phyloP scores from a whole-genome alignment of 306 rosid genomes.

The Senna siamea region DNA sequence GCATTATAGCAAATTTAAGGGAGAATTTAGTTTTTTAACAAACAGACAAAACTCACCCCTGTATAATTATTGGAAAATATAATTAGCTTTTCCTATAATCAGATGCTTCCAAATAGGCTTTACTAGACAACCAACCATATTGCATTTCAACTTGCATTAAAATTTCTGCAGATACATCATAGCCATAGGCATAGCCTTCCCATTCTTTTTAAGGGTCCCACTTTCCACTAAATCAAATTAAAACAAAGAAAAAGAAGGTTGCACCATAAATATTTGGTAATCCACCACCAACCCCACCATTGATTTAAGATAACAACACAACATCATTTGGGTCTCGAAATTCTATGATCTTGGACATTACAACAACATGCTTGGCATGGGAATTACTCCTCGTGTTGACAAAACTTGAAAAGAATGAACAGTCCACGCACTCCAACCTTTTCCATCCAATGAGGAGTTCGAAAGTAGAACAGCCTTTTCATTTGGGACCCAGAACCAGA shows the following conservation, averaged over 20 bases:
- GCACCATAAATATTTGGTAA: slow-evolving; percentile 61
- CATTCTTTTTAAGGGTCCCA: slow-evolving; percentile 56
- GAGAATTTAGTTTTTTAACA: slow-evolving; percentile 44
- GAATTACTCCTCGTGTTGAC: slow-evolving; percentile 49
- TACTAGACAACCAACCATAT: slow-evolving; percentile 54
- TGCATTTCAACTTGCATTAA: slow-evolving; percentile 61
- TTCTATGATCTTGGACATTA: slow-evolving; percentile 49
- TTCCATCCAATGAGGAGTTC: slow-evolving; percentile 37
- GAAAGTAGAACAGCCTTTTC: slow-evolving; percentile 39
- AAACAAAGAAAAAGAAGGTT: slow-evolving; percentile 37
- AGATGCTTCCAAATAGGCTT: slow-evolving; percentile 62
- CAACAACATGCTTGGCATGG: slow-evolving; percentile 46
- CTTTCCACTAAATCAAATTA: slow-evolving; percentile 52
- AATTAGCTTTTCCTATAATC: slow-evolving; percentile 38
- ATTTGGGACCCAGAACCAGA: slow-evolving; percentile 28
- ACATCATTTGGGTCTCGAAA: slow-evolving; percentile 53
- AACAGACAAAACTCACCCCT: slow-evolving; percentile 38
- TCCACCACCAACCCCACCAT: slow-evolving; percentile 70
- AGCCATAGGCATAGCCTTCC: slow-evolving; percentile 36
- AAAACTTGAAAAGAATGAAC: slow-evolving; percentile 42
- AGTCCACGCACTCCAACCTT: slow-evolving; percentile 45
- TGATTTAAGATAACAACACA: slow-evolving; percentile 40
- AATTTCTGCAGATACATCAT: slow-evolving; percentile 57
- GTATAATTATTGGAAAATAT: slow-evolving; percentile 34
- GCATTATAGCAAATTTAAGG: slow-evolving; percentile 39